phyloP scores from a whole-genome alignment of 208 protist genomes.

The Lotmaria passim region DNA sequence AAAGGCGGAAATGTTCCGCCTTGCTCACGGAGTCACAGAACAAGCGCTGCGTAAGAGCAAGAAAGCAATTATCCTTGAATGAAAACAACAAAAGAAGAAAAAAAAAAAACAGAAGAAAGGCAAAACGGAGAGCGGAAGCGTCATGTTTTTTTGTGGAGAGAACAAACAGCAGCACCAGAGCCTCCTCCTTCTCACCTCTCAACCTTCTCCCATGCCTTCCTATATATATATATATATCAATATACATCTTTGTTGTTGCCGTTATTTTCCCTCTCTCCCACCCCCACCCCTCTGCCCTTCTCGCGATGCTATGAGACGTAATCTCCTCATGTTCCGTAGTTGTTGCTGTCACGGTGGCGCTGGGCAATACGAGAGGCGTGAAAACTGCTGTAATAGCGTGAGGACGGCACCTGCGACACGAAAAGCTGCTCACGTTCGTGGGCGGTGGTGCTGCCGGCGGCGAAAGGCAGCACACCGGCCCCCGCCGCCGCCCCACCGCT shows the following conservation, averaged over 20 bases:
- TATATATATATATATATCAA: too few relatives aligned
- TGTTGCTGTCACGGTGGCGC: constrained; percentile 9
- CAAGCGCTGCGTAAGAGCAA: background rate
- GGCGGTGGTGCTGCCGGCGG: constrained; percentile 37
- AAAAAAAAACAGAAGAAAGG: background rate
- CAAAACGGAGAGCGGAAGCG: background rate
- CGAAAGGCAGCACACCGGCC: constrained; percentile 20
- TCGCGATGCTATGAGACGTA: background rate
- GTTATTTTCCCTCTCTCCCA: too few relatives aligned
- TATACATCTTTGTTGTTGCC: too few relatives aligned
- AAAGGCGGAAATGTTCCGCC: too few relatives aligned
- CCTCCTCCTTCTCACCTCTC: too few relatives aligned
- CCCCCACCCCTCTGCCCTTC: too few relatives aligned
- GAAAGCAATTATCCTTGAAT: background rate
- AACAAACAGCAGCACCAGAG: background rate
- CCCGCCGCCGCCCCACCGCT: background rate
- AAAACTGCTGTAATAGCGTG: background rate
- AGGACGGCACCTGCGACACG: constrained; percentile 55
- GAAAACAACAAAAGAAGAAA: background rate
- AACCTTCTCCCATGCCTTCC: too few relatives aligned
- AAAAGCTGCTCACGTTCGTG: constrained; percentile 79
- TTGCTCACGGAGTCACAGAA: too few relatives aligned
- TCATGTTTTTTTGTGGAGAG: background rate
- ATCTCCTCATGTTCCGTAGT: constrained; percentile 26
- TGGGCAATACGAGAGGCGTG: background rate